Conservation (phyloP, 371 early-diverging fungal species). For the Zychaea mexicana region DNA sequence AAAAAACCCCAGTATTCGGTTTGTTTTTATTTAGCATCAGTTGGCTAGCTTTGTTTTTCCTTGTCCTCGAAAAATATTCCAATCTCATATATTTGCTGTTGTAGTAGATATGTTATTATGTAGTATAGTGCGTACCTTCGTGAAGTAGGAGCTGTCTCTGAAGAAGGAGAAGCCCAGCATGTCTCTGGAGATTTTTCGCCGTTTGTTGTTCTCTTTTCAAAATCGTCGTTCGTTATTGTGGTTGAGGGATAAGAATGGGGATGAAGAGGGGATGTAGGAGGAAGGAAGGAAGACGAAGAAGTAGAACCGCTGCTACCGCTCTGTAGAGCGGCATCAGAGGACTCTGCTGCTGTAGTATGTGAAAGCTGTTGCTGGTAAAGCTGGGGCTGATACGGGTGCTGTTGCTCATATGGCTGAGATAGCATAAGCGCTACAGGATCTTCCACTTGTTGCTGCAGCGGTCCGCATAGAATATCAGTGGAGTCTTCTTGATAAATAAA, state of each 20-base stretch:
- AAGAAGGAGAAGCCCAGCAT: neutral
- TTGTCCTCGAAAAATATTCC: too few relatives aligned
- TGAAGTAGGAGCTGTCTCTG: neutral
- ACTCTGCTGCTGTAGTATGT: neutral
- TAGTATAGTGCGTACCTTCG: neutral
- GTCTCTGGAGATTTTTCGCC: conserved; percentile 1
- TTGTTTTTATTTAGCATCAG: too few relatives aligned
- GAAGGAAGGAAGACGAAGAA: neutral
- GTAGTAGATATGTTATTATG: neutral
- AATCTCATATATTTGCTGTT: too few relatives aligned
- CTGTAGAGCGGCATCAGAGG: neutral
- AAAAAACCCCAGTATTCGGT: too few relatives aligned
- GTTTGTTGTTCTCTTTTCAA: neutral
- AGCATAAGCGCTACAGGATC: neutral
- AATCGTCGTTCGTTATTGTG: conserved; percentile 1
- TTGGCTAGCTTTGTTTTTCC: too few relatives aligned
- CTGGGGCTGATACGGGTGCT: too few relatives aligned
- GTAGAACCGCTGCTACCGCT: neutral
- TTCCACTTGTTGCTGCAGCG: neutral
- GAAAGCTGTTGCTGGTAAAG: too few relatives aligned
- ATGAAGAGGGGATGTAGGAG: neutral
- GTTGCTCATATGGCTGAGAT: neutral
- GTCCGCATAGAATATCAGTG: conserved; percentile 1
- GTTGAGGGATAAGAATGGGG: too few relatives aligned
- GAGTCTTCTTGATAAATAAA: neutral